Percentiles rank a stretch among this genome's conserved stretches.
Evolutionary conservation across 1,284 basidiomycete genomes (phyloP).

Genomic region (Exsudoporus floridanus): DNA sequence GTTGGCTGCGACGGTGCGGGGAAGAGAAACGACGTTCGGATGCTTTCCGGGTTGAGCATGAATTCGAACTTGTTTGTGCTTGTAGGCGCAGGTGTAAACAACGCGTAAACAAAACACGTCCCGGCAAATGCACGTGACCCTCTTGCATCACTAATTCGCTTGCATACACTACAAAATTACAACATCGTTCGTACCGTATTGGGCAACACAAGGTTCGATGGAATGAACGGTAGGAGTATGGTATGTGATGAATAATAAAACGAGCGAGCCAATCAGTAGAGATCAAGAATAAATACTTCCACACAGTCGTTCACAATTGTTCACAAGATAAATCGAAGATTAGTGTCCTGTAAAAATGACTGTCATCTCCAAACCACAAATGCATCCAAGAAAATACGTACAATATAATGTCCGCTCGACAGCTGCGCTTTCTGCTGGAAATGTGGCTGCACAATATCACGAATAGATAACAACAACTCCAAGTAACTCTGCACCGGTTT

Average conservation of each 20-base stretch:
- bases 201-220: too few species aligned
- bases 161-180: slow-evolving; percentile 4
- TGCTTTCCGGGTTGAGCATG: not conserved
- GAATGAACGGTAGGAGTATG: too few species aligned
- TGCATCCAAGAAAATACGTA: slow-evolving; percentile 34
- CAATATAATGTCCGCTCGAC: slow-evolving; percentile 71
- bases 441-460: slow-evolving; percentile 56
- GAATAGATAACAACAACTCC: slow-evolving; percentile 67
- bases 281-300: slow-evolving; percentile 6
- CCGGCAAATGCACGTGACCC: slow-evolving; percentile 25
- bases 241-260: slow-evolving; percentile 1
- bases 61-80: slow-evolving; percentile 38
- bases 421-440: slow-evolving; percentile 83
- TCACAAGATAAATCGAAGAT: slow-evolving; percentile 31
- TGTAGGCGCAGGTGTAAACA: slow-evolving; percentile 30
- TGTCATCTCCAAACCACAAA: slow-evolving; percentile 9
- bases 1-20: slow-evolving; percentile 18
- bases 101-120: slow-evolving; percentile 34
- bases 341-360: slow-evolving; percentile 22
- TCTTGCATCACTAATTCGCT: not conserved
- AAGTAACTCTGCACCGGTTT: slow-evolving; percentile 75
- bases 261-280: not conserved
- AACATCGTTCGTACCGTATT: not conserved
- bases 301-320: not conserved
- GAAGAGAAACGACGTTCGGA: slow-evolving; percentile 19